Evolutionary conservation across 805 yeast species (phyloP), one percentile per base, ranked within the genome.

Genomic region (Teunomyces atbi): DNA sequence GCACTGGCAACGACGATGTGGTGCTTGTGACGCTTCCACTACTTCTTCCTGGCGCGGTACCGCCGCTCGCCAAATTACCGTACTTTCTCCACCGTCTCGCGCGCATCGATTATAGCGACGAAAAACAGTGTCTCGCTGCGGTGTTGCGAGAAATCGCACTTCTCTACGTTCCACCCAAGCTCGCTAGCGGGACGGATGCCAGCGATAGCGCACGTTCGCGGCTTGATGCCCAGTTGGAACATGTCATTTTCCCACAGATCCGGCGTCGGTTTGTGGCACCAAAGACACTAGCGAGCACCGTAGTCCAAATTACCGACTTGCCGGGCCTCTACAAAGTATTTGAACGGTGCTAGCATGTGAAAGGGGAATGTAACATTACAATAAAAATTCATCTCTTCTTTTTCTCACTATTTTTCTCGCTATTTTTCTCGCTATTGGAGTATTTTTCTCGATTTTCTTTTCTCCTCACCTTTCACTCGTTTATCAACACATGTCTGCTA

Each of bases 311-410:
- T 32, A 97, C 99, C 0, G 90, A 84, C 60, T 65, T 94, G 26
- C 98, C 98, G 1, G 96, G 96, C 0, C 69, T 94, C 46, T 94
- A 94, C 65, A 80, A 76, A 57, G 96, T 95, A 4, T 94, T 94
- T 71, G 99, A 94, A 68, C 75, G 99, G 61, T 94, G 99, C 58
- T 87, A 56, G 36, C 15, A 30, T 30, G 16, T 30, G 18, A 30
- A 13, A 30, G n/a, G 10, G 15, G 7, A 13, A 13, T 30, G 18
- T 30, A 30, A 30, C 18, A 4, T 29, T 7, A n/a, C 6, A 15
- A 13, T 4, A 30, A 13, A 6, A 27, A 29, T 12, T 29, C 11
- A 11, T n/a, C 12, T n/a, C n/a, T 30, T 7, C 18, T 30, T 12
- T 5, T 30, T 6, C 16, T 30, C 33, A 10, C 18, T 30, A 30